These are phyloP conservation scores for Furcasterigmium furcatum DNA, from an alignment of 2,329 filamentous ascomycete genomes.

Conservation along the genomic window DNA sequence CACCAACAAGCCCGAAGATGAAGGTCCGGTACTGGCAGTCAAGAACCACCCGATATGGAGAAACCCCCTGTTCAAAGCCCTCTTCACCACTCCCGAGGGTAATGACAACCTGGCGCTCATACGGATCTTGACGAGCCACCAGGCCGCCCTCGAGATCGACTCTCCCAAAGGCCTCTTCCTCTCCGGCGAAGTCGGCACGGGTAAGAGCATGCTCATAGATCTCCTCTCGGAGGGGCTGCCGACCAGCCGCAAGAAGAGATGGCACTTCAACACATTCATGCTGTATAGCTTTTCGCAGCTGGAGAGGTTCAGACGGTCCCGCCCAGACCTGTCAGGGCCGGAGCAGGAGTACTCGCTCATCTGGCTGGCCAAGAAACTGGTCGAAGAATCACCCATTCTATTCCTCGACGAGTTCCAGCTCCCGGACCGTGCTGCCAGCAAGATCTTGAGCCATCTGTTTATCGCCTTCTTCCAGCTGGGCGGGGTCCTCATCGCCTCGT, in stretches of 20 bases:
- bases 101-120: slow-evolving; percentile 64
- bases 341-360: slow-evolving; percentile 63
- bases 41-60: slow-evolving; percentile 53
- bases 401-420: slow-evolving; percentile 85
- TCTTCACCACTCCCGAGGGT: slow-evolving; percentile 54
- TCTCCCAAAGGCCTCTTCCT: slow-evolving; percentile 74
- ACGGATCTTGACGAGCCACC: slow-evolving; percentile 64
- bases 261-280: slow-evolving; percentile 89
- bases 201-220: slow-evolving; percentile 83
- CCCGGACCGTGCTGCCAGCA: slow-evolving; percentile 72
- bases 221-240: slow-evolving; percentile 76
- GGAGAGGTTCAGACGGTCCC: slow-evolving; percentile 54
- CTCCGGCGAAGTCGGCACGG: slow-evolving; percentile 78
- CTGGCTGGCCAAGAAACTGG: slow-evolving; percentile 72
- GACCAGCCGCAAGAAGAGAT: slow-evolving; percentile 67
- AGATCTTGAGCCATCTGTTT: slow-evolving; percentile 76
- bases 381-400: slow-evolving; percentile 70
- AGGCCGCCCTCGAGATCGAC: slow-evolving; percentile 67
- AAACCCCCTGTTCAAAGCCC: slow-evolving; percentile 56
- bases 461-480: slow-evolving; percentile 80
- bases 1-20: slow-evolving; percentile 21
- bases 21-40: slow-evolving; percentile 39
- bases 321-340: slow-evolving; percentile 14
- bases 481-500: slow-evolving; percentile 75
- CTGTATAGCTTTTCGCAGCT: slow-evolving; percentile 71